Evolutionary conservation across 176 grass and related monocot genomes (phyloP), one percentile per base, ranked within the genome.

Genomic region (Elymus sibiricus): DNA sequence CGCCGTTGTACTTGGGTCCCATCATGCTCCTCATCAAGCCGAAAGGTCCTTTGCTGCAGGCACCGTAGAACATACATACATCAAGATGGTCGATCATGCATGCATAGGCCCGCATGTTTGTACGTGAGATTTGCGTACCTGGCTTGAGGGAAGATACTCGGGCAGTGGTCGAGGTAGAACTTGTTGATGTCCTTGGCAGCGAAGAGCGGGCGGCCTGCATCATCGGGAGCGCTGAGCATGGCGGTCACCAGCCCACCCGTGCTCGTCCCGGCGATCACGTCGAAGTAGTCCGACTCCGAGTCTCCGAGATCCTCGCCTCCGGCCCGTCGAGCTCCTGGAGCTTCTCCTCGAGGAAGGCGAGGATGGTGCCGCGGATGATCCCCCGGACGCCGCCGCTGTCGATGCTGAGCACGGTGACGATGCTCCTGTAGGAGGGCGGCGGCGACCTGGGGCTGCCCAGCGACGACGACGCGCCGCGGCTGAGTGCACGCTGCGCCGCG

Each of bases 221-320:
- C 5, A 7, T 88, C 14, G 0, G 89, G 89, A 39, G 89, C 39
- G 5, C 77, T 64, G 77, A 91, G 85, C 89, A 91, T 91, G 24
- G 85, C 77, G 0, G 89, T 81, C 1, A 88, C 89, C 3, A 91
- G 81, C 5, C 86, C 89, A 0, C 91, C 93, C 5, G 91, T 98
- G 89, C 91, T 93, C 9, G 86, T 98, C 53, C 93, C 93, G 24
- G 91, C 85, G n/a, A 98, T 78, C 34, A 98, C 88, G 35, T 98
- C 95, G 80, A 98, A 98, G 32, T 98, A 98, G 78, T 98, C 90
- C n/a, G n/a, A n/a, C n/a, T n/a, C n/a, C n/a, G n/a, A n/a, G n/a
- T n/a, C n/a, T n/a, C n/a, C 0, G 91, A 68, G 12, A 98, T 21
- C 62, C 89, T 76, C 4, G 9, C 62, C 0, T 70, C 76, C 0